These are phyloP conservation scores for Penicillium concentricum DNA, from an alignment of 2,329 filamentous ascomycete genomes.

Conservation along the genomic window DNA sequence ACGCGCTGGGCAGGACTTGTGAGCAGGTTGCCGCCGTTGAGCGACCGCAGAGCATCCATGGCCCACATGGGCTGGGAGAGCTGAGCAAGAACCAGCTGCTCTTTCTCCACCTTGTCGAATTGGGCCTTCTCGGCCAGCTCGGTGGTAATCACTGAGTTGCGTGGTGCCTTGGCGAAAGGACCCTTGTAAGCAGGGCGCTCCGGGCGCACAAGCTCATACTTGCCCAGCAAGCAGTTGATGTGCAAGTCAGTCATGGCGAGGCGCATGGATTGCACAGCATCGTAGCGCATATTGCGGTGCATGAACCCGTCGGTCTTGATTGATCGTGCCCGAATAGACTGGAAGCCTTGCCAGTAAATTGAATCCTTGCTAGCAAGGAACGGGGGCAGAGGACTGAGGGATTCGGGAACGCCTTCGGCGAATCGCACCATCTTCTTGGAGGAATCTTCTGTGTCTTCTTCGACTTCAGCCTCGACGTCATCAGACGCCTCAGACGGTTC, in stretches of 20 bases:
- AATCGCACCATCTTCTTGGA: slow-evolving; percentile 35
- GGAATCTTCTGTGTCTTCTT: slow-evolving; percentile 12
- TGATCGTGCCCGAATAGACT: slow-evolving; percentile 66
- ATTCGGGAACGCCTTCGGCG: slow-evolving; percentile 36
- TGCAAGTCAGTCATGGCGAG: slow-evolving; percentile 71
- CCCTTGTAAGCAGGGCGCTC: slow-evolving; percentile 70
- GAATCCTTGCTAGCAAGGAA: slow-evolving; percentile 61
- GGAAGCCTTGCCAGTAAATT: slow-evolving; percentile 86
- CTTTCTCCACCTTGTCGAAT: slow-evolving; percentile 61
- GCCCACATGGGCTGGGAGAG: slow-evolving; percentile 61
- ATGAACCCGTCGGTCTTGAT: slow-evolving; percentile 75
- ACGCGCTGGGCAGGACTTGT: slow-evolving; percentile 51
- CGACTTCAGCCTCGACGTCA: slow-evolving; percentile 18
- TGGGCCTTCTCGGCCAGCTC: slow-evolving; percentile 53
- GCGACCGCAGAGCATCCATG: slow-evolving; percentile 59
- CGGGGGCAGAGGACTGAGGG: slow-evolving; percentile 40
- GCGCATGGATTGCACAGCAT: slow-evolving; percentile 81
- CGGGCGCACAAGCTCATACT: slow-evolving; percentile 73
- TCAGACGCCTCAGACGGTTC: slow-evolving; percentile 17
- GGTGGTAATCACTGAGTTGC: slow-evolving; percentile 63
- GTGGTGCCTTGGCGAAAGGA: slow-evolving; percentile 68
- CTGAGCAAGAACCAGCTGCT: slow-evolving; percentile 76
- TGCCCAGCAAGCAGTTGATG: slow-evolving; percentile 78
- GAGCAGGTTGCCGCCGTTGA: slow-evolving; percentile 61
- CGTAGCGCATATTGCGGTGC: slow-evolving; percentile 79